phyloP scores from a whole-genome alignment of 2,329 filamentous ascomycete genomes.

The Ascochyta koolunga region DNA sequence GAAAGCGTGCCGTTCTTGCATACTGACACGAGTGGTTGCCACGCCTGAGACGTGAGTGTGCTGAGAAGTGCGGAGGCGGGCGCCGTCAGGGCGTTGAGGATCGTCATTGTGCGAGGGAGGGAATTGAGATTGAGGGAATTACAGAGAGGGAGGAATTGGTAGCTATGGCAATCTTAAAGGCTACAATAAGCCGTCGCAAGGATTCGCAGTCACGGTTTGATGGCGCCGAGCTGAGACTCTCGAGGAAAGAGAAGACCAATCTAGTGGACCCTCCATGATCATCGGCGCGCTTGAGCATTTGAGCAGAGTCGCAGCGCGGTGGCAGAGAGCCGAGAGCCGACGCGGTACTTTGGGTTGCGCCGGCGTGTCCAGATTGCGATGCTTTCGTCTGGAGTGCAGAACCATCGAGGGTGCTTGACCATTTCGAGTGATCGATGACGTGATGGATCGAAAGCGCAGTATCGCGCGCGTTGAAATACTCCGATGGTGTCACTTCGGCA shows the following conservation, averaged over 20 bases:
- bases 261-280: neutral
- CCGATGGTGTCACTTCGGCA: too few species aligned
- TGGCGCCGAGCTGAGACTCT: conserved; percentile 4
- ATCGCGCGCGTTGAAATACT: conserved; percentile 2
- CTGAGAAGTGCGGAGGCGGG: conserved; percentile 23
- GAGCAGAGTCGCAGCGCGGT: conserved; percentile 4
- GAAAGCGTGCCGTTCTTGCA: conserved; percentile 55
- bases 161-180: neutral
- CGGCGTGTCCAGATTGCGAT: conserved; percentile 30
- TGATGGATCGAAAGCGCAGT: conserved; percentile 23
- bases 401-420: conserved; percentile 41
- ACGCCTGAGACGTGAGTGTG: conserved; percentile 54
- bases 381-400: conserved; percentile 41
- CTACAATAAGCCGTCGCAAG: conserved; percentile 1
- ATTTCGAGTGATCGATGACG: conserved; percentile 46
- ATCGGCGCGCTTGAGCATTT: conserved; percentile 8
- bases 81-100: conserved; percentile 29
- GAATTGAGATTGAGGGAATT: neutral
- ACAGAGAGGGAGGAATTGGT: neutral
- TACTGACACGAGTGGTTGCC: conserved; percentile 55
- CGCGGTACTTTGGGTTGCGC: conserved; percentile 25
- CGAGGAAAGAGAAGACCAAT: neutral
- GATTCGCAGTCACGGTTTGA: conserved; percentile 13
- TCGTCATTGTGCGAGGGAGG: conserved; percentile 34
- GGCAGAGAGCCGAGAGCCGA: conserved; percentile 18